A percentile compares a stretch with the other conserved stretches of the same genome.
phyloP scores from a whole-genome alignment of 2,329 filamentous ascomycete species.

The Aspergillus cejpii region DNA sequence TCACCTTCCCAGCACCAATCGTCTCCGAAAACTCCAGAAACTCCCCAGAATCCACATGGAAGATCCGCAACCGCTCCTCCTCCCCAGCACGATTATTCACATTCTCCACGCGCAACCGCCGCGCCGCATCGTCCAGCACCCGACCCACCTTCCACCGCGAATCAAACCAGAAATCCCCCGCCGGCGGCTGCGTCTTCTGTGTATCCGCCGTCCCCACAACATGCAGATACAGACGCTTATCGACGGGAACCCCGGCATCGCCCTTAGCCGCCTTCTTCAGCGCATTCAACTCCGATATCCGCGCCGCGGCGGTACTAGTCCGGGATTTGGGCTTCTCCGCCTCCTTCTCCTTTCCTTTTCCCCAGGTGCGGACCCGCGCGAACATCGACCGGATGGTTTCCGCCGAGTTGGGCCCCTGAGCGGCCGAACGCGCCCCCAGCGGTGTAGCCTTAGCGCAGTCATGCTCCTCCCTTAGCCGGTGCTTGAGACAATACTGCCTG shows the following conservation, averaged over 20 bases:
- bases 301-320: conserved; percentile 49
- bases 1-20: conserved; percentile 60
- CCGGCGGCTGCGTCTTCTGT: conserved; percentile 73
- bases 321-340: conserved; percentile 52
- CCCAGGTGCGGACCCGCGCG: conserved; percentile 72
- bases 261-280: conserved; percentile 87
- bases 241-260: conserved; percentile 68
- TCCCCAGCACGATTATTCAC: conserved; percentile 42
- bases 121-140: conserved; percentile 42
- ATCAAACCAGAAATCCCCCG: conserved; percentile 72
- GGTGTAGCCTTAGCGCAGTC: conserved; percentile 70
- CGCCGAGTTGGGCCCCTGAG: conserved; percentile 42
- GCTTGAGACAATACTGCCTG: conserved; percentile 47
- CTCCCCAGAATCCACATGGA: conserved; percentile 84
- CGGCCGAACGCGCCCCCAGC: conserved; percentile 44
- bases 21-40: conserved; percentile 84
- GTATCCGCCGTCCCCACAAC: conserved; percentile 88
- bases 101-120: conserved; percentile 40
- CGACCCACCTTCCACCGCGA: conserved; percentile 85
- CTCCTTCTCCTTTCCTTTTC: conserved; percentile 59
- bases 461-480: conserved; percentile 60
- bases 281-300: conserved; percentile 63
- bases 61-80: conserved; percentile 74
- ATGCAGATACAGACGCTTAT: conserved; percentile 84
- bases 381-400: conserved; percentile 69